These are phyloP conservation scores for Trichoderma sp. DNA, from an alignment of 2,329 filamentous ascomycete genomes.

Conservation along the genomic window DNA sequence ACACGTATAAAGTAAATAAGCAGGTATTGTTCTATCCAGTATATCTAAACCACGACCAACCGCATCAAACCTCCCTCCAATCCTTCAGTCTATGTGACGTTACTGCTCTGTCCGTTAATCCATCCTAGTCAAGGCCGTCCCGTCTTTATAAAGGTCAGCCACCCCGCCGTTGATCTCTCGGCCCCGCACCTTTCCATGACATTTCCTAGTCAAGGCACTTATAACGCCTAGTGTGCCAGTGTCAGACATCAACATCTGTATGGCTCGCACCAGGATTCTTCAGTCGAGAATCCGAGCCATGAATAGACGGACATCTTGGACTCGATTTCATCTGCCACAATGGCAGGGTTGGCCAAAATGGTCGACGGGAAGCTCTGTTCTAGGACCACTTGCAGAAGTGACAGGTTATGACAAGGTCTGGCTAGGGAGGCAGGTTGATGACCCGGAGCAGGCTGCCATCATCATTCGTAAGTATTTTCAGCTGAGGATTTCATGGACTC, in stretches of 20 bases:
- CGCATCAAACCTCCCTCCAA: not conserved
- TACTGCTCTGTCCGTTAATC: not conserved
- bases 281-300: not conserved
- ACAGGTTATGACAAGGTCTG: not conserved
- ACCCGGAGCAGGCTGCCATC: not conserved
- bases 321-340: not conserved
- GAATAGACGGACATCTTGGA: not conserved
- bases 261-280: not conserved
- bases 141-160: not conserved
- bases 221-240: not conserved
- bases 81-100: not conserved
- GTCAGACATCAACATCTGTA: not conserved
- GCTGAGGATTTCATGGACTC: not conserved
- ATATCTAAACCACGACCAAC: not conserved
- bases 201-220: not conserved
- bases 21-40: not conserved
- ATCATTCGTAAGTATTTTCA: not conserved
- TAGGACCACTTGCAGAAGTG: not conserved
- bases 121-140: not conserved
- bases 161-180: not conserved
- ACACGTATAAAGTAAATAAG: not conserved
- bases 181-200: not conserved
- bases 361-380: not conserved
- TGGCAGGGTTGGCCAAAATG: not conserved
- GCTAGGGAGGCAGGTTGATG: not conserved